These are phyloP conservation scores for Kodamaea fungicola DNA, from an alignment of 1,139 yeast species.

Conservation along the genomic window DNA sequence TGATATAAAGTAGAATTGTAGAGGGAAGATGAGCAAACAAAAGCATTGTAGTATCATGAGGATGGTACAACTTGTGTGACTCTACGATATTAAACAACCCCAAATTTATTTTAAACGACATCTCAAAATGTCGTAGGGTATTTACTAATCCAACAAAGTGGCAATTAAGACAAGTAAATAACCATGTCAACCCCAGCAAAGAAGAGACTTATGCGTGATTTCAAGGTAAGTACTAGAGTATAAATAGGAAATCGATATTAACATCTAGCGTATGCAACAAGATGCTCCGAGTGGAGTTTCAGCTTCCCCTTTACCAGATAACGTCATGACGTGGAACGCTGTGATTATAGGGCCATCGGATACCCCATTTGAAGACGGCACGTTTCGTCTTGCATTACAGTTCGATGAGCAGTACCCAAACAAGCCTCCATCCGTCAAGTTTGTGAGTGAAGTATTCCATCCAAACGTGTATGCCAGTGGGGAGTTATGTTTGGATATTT, in stretches of 20 bases:
- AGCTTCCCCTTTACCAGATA: slow-evolving; percentile 95
- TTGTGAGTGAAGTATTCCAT: slow-evolving; percentile 92
- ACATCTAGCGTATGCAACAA: slow-evolving; percentile 79
- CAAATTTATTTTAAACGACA: too few species aligned
- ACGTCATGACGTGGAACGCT: slow-evolving; percentile 98
- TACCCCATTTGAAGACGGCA: slow-evolving; percentile 98
- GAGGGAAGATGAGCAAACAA: too few species aligned
- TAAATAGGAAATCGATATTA: slow-evolving; percentile 4
- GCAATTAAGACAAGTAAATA: neutral
- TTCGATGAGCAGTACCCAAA: slow-evolving; percentile 98
- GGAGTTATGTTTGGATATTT: slow-evolving; percentile 89
- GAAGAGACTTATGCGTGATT: slow-evolving; percentile 97
- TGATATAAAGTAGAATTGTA: neutral
- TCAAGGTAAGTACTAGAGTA: slow-evolving; percentile 58
- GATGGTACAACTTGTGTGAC: too few species aligned
- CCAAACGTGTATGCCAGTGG: slow-evolving; percentile 97
- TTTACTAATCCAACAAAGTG: too few species aligned
- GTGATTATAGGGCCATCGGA: slow-evolving; percentile 97
- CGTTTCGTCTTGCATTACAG: slow-evolving; percentile 79
- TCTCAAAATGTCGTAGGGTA: neutral
- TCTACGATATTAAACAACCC: too few species aligned
- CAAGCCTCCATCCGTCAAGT: slow-evolving; percentile 91
- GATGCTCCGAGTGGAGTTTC: slow-evolving; percentile 98
- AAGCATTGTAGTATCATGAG: too few species aligned
- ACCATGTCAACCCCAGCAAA: slow-evolving; percentile 95